Evolutionary conservation across 208 protist genomes (phyloP).

Genomic region (Leishmania arabica): DNA sequence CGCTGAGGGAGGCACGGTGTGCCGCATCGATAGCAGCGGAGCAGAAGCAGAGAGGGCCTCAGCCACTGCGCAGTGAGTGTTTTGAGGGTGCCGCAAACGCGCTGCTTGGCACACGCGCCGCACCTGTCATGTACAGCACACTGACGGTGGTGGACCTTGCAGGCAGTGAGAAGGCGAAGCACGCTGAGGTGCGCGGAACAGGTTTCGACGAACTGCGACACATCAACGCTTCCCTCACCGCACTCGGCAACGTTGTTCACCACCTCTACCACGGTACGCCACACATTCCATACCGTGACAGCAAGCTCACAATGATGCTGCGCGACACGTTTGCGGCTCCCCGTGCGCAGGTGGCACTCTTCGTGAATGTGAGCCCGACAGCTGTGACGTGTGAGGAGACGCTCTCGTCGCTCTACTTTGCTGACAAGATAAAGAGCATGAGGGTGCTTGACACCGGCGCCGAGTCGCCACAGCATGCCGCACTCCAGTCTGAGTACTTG

Average conservation of each 20-base stretch:
- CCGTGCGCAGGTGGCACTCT: slow-evolving; percentile 60
- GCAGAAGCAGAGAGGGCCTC: slow-evolving; percentile 23
- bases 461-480: slow-evolving; percentile 9
- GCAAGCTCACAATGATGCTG: slow-evolving; percentile 87
- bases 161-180: slow-evolving; percentile 83
- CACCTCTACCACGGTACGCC: slow-evolving; percentile 53
- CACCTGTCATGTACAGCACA: slow-evolving; percentile 69
- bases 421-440: slow-evolving; percentile 78
- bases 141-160: slow-evolving; percentile 90
- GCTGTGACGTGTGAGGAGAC: slow-evolving; percentile 72
- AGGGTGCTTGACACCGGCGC: slow-evolving; percentile 14
- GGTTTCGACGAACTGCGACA: slow-evolving; percentile 78
- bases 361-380: slow-evolving; percentile 71
- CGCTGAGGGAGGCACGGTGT: neutral
- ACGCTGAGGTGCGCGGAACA: slow-evolving; percentile 51
- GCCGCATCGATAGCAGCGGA: slow-evolving; percentile 35
- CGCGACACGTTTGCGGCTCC: slow-evolving; percentile 71
- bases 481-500: slow-evolving; percentile 39
- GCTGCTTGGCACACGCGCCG: slow-evolving; percentile 21
- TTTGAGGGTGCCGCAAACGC: slow-evolving; percentile 44
- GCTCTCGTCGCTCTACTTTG: slow-evolving; percentile 83
- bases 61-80: slow-evolving; percentile 9
- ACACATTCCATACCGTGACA: slow-evolving; percentile 84
- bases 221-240: slow-evolving; percentile 93
- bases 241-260: slow-evolving; percentile 89